phyloP scores from a whole-genome alignment of 495 filamentous ascomycete genomes.

The Ascobolus immersus region DNA sequence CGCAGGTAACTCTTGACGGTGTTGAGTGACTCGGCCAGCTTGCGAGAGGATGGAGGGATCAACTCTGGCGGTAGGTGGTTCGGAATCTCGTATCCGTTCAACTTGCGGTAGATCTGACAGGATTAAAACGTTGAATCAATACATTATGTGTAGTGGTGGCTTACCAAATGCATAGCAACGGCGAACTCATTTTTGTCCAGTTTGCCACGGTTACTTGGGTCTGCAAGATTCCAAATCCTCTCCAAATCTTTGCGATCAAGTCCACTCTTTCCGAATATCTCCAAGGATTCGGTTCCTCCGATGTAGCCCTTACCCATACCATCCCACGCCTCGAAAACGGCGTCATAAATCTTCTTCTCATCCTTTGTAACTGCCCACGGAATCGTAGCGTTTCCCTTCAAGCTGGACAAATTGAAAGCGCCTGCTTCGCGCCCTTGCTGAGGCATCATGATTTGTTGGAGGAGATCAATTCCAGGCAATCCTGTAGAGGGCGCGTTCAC shows the following conservation, averaged over 20 bases:
- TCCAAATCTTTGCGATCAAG: constrained; percentile 73
- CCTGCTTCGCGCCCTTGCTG: constrained; percentile 80
- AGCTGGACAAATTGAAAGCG: constrained; percentile 53
- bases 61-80: constrained; percentile 76
- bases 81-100: constrained; percentile 90
- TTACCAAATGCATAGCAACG: constrained; percentile 76
- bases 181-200: constrained; percentile 96
- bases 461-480: constrained; percentile 72
- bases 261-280: constrained; percentile 93
- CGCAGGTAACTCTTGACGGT: constrained; percentile 80
- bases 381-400: constrained; percentile 82
- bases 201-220: constrained; percentile 75
- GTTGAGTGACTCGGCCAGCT: constrained; percentile 73
- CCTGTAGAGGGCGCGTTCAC: constrained; percentile 81
- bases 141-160: not conserved
- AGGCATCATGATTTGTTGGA: constrained; percentile 95
- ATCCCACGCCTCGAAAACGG: constrained; percentile 91
- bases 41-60: constrained; percentile 83
- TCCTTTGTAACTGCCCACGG: constrained; percentile 98
- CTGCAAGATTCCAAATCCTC: constrained; percentile 81
- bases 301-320: constrained; percentile 84
- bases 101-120: constrained; percentile 55
- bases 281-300: constrained; percentile 76
- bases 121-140: constrained; percentile 3
- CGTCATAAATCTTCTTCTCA: constrained; percentile 92